Conservation (phyloP, 306 rosid species). For the Vigna nakashimae region DNA sequence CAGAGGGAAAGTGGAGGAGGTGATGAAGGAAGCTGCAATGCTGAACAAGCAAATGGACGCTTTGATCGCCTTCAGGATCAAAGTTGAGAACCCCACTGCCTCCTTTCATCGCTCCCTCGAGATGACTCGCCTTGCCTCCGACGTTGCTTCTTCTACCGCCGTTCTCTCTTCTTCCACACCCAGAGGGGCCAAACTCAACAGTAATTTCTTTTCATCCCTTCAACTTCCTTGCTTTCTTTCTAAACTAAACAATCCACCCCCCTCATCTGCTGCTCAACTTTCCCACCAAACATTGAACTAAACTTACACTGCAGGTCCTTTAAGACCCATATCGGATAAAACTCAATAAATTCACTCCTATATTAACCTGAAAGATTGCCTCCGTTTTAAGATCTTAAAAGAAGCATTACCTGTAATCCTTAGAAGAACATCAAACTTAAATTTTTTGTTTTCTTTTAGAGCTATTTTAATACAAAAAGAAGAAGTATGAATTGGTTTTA, state of each 20-base stretch:
- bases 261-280: no score
- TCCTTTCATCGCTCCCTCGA: slow-evolving; percentile 48
- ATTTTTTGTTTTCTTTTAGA: no score
- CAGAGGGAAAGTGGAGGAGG: slow-evolving; percentile 57
- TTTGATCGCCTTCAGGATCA: slow-evolving; percentile 68
- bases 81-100: slow-evolving; percentile 62
- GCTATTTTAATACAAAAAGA: no score
- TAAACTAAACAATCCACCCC: no score
- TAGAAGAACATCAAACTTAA: no score
- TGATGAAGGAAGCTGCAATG: slow-evolving; percentile 61
- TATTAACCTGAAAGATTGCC: no score
- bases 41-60: slow-evolving; percentile 78
- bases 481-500: not conserved
- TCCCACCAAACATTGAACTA: no score
- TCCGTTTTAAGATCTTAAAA: no score
- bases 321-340: no score
- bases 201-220: slow-evolving; percentile 33
- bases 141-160: slow-evolving; percentile 57
- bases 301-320: no score
- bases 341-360: no score
- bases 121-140: slow-evolving; percentile 66
- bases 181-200: slow-evolving; percentile 39
- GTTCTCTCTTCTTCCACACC: slow-evolving; percentile 63
- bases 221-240: not conserved
- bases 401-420: no score